Conservation (phyloP, 2,329 filamentous ascomycete species). For the Verticillium zaregamsianum region DNA sequence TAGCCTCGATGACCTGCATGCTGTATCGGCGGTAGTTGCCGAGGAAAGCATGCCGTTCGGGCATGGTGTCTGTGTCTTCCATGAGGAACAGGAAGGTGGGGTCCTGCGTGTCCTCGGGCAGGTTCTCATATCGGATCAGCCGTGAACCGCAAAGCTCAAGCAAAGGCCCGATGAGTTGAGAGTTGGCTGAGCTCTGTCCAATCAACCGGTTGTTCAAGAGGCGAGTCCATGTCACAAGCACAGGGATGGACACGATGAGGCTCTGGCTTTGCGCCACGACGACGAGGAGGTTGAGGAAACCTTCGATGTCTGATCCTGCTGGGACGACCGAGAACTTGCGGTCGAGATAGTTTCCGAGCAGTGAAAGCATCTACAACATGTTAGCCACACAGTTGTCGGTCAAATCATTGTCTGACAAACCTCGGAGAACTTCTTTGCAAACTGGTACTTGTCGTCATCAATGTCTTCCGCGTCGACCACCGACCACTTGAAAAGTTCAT, state of each 20-base stretch:
- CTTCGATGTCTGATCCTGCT: slow-evolving; percentile 59
- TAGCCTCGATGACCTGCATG: slow-evolving; percentile 78
- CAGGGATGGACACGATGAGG: slow-evolving; percentile 87
- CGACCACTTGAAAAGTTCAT: slow-evolving; percentile 75
- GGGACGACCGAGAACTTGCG: slow-evolving; percentile 68
- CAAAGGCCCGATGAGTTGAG: slow-evolving; percentile 67
- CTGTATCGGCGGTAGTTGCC: slow-evolving; percentile 94
- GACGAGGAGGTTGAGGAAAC: slow-evolving; percentile 76
- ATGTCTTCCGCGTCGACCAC: slow-evolving; percentile 75
- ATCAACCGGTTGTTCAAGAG: slow-evolving; percentile 71
- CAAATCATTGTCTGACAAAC: slow-evolving; percentile 37
- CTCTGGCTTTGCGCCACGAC: slow-evolving; percentile 79
- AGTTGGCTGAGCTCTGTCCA: slow-evolving; percentile 56
- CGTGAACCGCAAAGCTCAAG: slow-evolving; percentile 80
- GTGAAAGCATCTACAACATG: slow-evolving; percentile 67
- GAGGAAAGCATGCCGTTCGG: slow-evolving; percentile 90
- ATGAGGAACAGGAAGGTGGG: slow-evolving; percentile 76
- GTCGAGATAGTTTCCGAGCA: slow-evolving; percentile 79
- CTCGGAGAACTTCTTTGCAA: slow-evolving; percentile 93
- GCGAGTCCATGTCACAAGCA: slow-evolving; percentile 85
- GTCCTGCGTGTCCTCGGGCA: slow-evolving; percentile 79
- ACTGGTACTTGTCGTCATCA: slow-evolving; percentile 86
- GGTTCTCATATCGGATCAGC: slow-evolving; percentile 79
- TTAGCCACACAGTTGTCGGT: no score
- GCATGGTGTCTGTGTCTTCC: slow-evolving; percentile 92